Conservation (phyloP, 2,329 filamentous ascomycete species). For the Talaromyces sp. region DNA sequence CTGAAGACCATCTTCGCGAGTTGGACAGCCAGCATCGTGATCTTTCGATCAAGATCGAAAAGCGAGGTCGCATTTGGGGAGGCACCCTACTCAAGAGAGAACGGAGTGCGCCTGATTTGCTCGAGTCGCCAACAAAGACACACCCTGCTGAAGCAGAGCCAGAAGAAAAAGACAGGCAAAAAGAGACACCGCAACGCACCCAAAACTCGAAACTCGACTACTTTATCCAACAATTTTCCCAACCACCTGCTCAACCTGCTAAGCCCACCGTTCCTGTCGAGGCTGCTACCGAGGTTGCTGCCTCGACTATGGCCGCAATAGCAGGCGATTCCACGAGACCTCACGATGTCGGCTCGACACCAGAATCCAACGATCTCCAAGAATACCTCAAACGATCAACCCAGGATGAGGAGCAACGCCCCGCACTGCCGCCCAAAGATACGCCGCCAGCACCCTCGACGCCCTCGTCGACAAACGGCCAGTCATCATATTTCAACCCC, state of each 20-base stretch:
- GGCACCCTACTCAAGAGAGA: constrained; percentile 12
- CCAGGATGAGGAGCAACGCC: constrained; percentile 23
- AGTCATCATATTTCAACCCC: constrained; percentile 38
- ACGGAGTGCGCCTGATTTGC: constrained; percentile 16
- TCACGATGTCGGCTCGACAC: constrained; percentile 14
- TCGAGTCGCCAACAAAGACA: constrained; percentile 10
- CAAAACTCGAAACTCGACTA: not conserved
- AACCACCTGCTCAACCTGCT: not conserved
- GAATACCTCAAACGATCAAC: constrained; percentile 36
- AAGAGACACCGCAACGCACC: not conserved
- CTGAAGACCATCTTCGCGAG: constrained; percentile 35
- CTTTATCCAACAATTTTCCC: not conserved
- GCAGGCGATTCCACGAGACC: constrained; percentile 13
- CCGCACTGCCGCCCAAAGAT: constrained; percentile 32
- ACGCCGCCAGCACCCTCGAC: constrained; percentile 22
- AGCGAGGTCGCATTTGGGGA: constrained; percentile 32
- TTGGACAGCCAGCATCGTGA: constrained; percentile 35
- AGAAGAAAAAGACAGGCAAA: not conserved
- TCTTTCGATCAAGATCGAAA: constrained; percentile 33
- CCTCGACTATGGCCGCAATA: constrained; percentile 22
- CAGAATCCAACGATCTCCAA: constrained; percentile 33
- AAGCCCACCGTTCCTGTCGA: constrained; percentile 9
- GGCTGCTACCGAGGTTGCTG: constrained; percentile 10
- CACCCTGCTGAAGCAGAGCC: not conserved
- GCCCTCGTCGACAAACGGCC: constrained; percentile 27